These are phyloP conservation scores for Diutina rugosa DNA, from an alignment of 1,139 yeast genomes.

Conservation along the genomic window DNA sequence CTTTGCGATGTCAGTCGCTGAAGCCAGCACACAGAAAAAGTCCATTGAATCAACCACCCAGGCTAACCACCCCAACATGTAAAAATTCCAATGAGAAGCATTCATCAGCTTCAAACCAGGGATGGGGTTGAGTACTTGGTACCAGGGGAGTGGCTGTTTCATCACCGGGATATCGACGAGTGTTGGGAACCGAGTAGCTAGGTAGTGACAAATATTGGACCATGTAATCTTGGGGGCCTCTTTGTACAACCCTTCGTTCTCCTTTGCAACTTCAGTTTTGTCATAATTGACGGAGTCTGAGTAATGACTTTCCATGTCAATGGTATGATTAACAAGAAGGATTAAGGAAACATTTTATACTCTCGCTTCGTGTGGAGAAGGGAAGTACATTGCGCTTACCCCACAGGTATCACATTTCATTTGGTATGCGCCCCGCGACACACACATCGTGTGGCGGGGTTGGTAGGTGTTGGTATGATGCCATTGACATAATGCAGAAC, in stretches of 20 bases:
- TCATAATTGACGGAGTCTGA: neutral
- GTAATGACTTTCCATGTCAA: neutral
- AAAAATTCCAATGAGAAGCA: slow-evolving; percentile 47
- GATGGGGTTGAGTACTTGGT: slow-evolving; percentile 30
- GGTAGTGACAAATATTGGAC: neutral
- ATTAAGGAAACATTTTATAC: neutral
- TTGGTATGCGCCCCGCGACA: neutral
- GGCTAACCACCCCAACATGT: slow-evolving; percentile 48
- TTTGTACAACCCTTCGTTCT: neutral
- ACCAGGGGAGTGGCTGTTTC: neutral
- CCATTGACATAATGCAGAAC: neutral
- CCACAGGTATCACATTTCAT: neutral
- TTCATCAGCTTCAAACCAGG: slow-evolving; percentile 35
- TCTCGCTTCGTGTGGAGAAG: neutral
- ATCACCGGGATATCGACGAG: neutral
- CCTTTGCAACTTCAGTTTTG: neutral
- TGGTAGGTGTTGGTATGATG: neutral
- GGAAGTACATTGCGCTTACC: too few relatives aligned
- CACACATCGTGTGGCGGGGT: neutral
- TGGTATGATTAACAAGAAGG: neutral
- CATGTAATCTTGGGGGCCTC: neutral
- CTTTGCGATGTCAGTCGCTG: slow-evolving; percentile 42
- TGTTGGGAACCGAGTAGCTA: neutral
- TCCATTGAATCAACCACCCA: slow-evolving; percentile 81
- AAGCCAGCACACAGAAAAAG: slow-evolving; percentile 57